Conservation (phyloP, 2,329 filamentous ascomycete species). For the Aspergillus sp. region DNA sequence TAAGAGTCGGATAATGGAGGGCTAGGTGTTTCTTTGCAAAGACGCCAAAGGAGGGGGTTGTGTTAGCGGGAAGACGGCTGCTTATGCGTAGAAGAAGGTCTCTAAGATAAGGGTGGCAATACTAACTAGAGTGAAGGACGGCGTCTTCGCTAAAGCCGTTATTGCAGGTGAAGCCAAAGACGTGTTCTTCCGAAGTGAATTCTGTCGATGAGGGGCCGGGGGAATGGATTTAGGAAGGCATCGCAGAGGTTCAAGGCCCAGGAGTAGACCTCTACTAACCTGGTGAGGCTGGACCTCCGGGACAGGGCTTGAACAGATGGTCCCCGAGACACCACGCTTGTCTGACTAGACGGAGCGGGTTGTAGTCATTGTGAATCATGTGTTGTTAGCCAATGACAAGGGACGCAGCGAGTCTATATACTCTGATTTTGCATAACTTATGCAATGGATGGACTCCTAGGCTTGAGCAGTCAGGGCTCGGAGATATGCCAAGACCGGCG, state of each 20-base stretch:
- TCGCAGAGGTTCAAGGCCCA: slow-evolving; percentile 49
- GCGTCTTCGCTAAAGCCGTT: slow-evolving; percentile 20
- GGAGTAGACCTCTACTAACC: slow-evolving; percentile 45
- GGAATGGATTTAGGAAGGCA: slow-evolving; percentile 31
- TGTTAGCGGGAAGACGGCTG: slow-evolving; percentile 7
- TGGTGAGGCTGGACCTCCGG: slow-evolving; percentile 29
- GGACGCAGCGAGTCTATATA: no score
- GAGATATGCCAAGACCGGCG: slow-evolving; percentile 7
- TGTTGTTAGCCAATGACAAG: no score
- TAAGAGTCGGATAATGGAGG: slow-evolving; percentile 4
- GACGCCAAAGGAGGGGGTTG: slow-evolving; percentile 11
- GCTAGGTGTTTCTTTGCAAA: slow-evolving; percentile 10
- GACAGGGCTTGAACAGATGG: background rate
- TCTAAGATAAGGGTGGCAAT: slow-evolving; percentile 7
- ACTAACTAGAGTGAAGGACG: background rate
- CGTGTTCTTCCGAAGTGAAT: slow-evolving; percentile 48
- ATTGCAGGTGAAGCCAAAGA: slow-evolving; percentile 36
- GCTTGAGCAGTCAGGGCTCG: background rate
- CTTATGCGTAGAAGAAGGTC: slow-evolving; percentile 2
- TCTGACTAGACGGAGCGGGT: slow-evolving; percentile 8
- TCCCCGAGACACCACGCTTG: background rate
- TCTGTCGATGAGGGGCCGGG: slow-evolving; percentile 42
- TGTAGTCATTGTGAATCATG: background rate
- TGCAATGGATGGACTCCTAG: no score
- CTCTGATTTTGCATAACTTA: no score